A percentile compares a stretch with the other conserved stretches of the same genome.
These are phyloP conservation scores for Cercospora citrullina DNA, from an alignment of 2,329 filamentous ascomycete genomes.

Conservation along the genomic window DNA sequence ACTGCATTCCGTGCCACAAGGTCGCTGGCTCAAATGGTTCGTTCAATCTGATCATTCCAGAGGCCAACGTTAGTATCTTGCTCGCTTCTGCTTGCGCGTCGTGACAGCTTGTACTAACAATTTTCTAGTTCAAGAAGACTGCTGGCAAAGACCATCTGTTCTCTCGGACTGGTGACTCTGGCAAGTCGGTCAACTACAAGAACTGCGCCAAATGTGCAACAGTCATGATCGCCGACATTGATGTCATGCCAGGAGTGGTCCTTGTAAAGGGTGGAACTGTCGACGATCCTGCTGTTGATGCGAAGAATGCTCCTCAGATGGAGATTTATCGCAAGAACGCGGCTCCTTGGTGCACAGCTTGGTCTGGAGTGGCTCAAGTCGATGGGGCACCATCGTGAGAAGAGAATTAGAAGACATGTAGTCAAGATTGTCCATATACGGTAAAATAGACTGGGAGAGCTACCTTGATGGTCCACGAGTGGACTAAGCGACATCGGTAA, in stretches of 20 bases:
- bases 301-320: constrained; percentile 26
- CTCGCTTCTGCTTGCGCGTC: neutral
- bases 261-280: constrained; percentile 39
- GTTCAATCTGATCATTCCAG: constrained; percentile 34
- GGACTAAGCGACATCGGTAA: neutral
- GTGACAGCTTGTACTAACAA: constrained; percentile 7
- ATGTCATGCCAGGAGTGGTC: constrained; percentile 30
- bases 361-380: constrained; percentile 32
- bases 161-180: constrained; percentile 35
- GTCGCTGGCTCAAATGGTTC: constrained; percentile 36
- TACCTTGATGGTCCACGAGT: neutral
- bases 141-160: constrained; percentile 32
- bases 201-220: constrained; percentile 36
- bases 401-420: neutral
- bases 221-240: constrained; percentile 33
- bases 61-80: constrained; percentile 28
- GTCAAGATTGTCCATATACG: neutral
- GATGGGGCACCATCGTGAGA: constrained; percentile 19
- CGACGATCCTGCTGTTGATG: constrained; percentile 32
- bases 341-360: constrained; percentile 33
- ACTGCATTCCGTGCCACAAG: constrained; percentile 39
- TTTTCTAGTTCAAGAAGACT: constrained; percentile 33
- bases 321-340: constrained; percentile 38
- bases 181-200: constrained; percentile 36
- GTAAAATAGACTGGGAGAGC: neutral